A percentile compares a stretch with the other conserved stretches of the same genome.
phyloP scores from a whole-genome alignment of 2,329 filamentous ascomycete species.

The Sporothrix curviconia region DNA sequence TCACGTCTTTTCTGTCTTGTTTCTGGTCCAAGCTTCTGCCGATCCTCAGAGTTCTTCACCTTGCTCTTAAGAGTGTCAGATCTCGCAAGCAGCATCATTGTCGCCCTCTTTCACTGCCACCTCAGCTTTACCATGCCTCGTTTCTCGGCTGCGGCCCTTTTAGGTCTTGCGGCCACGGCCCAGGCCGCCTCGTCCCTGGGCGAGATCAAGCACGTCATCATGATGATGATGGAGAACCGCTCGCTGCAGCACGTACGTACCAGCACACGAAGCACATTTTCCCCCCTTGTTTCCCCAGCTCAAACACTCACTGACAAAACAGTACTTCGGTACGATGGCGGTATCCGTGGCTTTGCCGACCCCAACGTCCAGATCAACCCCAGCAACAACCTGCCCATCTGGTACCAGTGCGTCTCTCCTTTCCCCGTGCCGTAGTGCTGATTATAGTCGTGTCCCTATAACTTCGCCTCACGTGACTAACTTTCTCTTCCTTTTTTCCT shows the following conservation, averaged over 20 bases:
- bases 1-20: background rate
- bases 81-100: background rate
- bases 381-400: conserved; percentile 37
- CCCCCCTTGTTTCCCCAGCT: too few relatives aligned
- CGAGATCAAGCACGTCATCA: conserved; percentile 51
- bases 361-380: conserved; percentile 45
- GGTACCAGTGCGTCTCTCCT: conserved; percentile 39
- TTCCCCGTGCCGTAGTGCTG: too few relatives aligned
- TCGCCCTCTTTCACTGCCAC: too few relatives aligned
- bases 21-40: conserved; percentile 7
- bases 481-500: background rate
- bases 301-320: background rate
- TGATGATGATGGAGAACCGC: conserved; percentile 47
- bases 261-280: too few relatives aligned
- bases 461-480: too few relatives aligned
- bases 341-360: conserved; percentile 48
- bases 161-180: conserved; percentile 20
- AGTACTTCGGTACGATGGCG: conserved; percentile 52
- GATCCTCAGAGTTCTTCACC: background rate
- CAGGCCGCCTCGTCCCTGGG: conserved; percentile 34
- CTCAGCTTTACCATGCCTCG: conserved; percentile 15
- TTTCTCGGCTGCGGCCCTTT: conserved; percentile 11
- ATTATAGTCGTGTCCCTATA: too few relatives aligned
- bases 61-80: background rate
- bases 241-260: conserved; percentile 28